These are phyloP conservation scores for Coemansia sp. DNA, from an alignment of 192 early-diverging fungal species.

Conservation along the genomic window DNA sequence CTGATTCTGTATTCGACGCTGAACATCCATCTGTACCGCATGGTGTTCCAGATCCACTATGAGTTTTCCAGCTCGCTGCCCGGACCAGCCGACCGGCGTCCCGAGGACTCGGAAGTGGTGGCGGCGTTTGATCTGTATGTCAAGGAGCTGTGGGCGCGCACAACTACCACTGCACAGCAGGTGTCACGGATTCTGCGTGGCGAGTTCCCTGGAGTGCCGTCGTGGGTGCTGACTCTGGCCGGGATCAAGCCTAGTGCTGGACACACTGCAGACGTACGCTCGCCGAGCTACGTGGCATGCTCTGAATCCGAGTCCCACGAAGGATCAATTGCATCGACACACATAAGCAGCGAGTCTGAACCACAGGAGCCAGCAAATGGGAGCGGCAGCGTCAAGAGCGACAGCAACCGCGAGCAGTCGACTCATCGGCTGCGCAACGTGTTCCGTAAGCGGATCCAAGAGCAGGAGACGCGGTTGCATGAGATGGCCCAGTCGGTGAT, in stretches of 20 bases:
- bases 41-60: slow-evolving; percentile 54
- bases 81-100: slow-evolving; percentile 10
- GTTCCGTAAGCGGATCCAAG: slow-evolving; percentile 42
- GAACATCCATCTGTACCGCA: slow-evolving; percentile 53
- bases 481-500: slow-evolving; percentile 41
- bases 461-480: slow-evolving; percentile 36
- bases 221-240: slow-evolving; percentile 40
- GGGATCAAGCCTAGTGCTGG: slow-evolving; percentile 17
- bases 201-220: slow-evolving; percentile 39
- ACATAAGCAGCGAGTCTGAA: not conserved
- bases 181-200: slow-evolving; percentile 51
- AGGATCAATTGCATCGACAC: not conserved
- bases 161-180: slow-evolving; percentile 37
- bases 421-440: slow-evolving; percentile 26
- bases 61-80: slow-evolving; percentile 48
- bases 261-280: not conserved
- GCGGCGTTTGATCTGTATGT: slow-evolving; percentile 41
- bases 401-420: not conserved
- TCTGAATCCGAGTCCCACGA: not conserved
- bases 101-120: slow-evolving; percentile 39
- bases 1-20: slow-evolving; percentile 50
- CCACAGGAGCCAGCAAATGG: not conserved
- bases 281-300: not conserved
- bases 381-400: not conserved
- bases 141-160: slow-evolving; percentile 43